Conservation (phyloP, 805 yeast species). For the Ogataea henricii region DNA sequence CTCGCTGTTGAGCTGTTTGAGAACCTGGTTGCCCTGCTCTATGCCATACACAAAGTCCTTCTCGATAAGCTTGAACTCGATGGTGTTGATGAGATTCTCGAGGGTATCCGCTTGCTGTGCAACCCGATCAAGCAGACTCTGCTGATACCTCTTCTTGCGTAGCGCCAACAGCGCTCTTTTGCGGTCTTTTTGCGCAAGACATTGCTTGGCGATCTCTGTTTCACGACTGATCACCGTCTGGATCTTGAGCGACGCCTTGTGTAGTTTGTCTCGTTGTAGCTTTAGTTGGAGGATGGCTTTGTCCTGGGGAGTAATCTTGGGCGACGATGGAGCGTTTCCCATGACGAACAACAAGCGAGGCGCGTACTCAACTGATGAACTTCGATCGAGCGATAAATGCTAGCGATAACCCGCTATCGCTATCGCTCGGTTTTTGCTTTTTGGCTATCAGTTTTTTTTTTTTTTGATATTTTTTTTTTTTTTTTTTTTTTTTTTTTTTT, state of each 20-base stretch:
- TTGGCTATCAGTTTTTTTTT: too few species aligned
- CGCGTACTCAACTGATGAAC: too few species aligned
- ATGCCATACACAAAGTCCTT: constrained; percentile 81
- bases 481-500: not conserved
- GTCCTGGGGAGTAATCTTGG: constrained; percentile 80
- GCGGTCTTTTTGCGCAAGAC: constrained; percentile 53
- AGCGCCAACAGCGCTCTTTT: constrained; percentile 68
- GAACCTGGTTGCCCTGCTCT: constrained; percentile 74
- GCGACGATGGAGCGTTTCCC: constrained; percentile 41
- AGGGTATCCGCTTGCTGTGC: constrained; percentile 76
- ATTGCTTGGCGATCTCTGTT: constrained; percentile 56
- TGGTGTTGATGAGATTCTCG: constrained; percentile 74
- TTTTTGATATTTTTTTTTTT: too few species aligned
- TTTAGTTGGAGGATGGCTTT: constrained; percentile 84
- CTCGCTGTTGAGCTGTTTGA: constrained; percentile 75
- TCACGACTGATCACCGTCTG: constrained; percentile 61
- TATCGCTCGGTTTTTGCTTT: too few species aligned
- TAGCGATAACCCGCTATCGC: too few species aligned
- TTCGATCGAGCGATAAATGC: too few species aligned
- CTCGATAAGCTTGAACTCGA: constrained; percentile 89
- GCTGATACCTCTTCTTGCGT: constrained; percentile 80
- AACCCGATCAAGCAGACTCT: constrained; percentile 66
- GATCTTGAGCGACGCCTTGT: constrained; percentile 68
- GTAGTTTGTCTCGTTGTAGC: constrained; percentile 81
- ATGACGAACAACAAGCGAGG: too few species aligned